Evolutionary conservation across 2,329 filamentous ascomycete genomes (phyloP), one percentile per base, ranked within the genome.

Genomic region (Hymenoscyphus scutula): DNA sequence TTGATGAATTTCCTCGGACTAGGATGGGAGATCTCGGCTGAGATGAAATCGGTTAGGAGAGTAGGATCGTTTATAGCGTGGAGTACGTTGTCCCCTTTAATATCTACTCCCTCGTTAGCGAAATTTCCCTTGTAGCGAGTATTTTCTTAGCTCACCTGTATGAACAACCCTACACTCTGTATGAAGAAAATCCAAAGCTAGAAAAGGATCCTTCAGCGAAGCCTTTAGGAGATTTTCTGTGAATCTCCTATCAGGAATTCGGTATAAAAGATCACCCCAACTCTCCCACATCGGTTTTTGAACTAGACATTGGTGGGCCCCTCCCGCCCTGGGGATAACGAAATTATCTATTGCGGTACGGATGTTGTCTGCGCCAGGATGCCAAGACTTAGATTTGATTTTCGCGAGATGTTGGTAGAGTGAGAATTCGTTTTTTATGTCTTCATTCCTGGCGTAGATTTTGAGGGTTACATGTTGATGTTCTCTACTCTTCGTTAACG

Each of bases 101-200:
- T 63, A 69, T 19, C 5, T 71, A 29, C 1, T 78, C 5, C 2
- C 23, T 8, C 5, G 1, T 5, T 19, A 23, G 10, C 8, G 1
- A 19, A 19, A 6, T 19, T 3, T 19, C n/a, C 11, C 41, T n/a
- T 7, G 7, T 4, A 19, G 23, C 13, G 8, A 6, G 17, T 19
- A 7, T 6, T 45, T 5, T 45, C 11, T 23, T 3, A 8, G 7
- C 78, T 61, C 19, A 80, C 78, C 79, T 58, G 78, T 77, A 64
- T 82, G 79, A 30, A 80, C 75, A 29, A 81, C 66, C 6, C 74
- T 65, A 67, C 78, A 81, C 62, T 81, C 78, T 23, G 57, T 56
- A 65, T 82, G 80, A 0, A 82, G 65, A 62, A 72, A 81, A n/a
- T 82, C 77, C 27, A 82, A 64, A 0, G 76, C 78, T 5, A 81